Base-by-base conservation (phyloP, 2,329 filamentous ascomycete species). In the Penicillium vulpinum region DNA sequence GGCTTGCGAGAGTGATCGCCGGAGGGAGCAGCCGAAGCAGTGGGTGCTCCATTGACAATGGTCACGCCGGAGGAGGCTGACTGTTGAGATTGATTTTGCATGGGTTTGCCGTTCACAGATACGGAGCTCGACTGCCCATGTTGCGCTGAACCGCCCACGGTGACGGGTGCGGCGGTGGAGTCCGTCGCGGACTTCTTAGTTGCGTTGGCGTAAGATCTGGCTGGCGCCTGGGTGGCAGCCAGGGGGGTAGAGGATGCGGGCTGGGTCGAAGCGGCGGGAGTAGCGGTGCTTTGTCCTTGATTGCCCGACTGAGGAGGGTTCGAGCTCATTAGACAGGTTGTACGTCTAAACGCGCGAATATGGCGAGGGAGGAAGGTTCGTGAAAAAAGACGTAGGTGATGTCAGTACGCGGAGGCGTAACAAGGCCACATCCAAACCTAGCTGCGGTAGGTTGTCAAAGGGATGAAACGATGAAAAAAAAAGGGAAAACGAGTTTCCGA, bases 51-150 rank as follows among this genome's bases (percentile, higher is more conserved):
- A 84, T 95, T 94, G 67, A 85, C 77, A 70, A 82, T 82, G 70
- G 82, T 81, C 56, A 87, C 82, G 64, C 80, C 79, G 61, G 72
- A 64, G 40, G 70, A 64, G 52, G 71, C 65, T 22, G 49, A 33
- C 49, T 44, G 28, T 15, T 48, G 46, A 39, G 52, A 56, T 62
- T 66, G 65, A 54, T 36, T 63, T 62, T 73, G 88, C 76, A 86
- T 81, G 65, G 82, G 81, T 78, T 89, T 89, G 83, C 91, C 91
- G 84, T 96, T 96, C 84, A 95, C 85, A 75, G 90, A 87, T 70
- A 85, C 84, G 69, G 88, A 85, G 73, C 85, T 82, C 75, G 84
- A 76, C 70, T 85, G 83, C 77, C 81, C 81, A 82, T 83, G 77
- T 72, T 74, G 69, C 66, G 70, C 69, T 69, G 79, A 75, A 70